Evolutionary conservation across 176 grass and related monocot species (phyloP).

Genomic region (Raddia distichophylla): DNA sequence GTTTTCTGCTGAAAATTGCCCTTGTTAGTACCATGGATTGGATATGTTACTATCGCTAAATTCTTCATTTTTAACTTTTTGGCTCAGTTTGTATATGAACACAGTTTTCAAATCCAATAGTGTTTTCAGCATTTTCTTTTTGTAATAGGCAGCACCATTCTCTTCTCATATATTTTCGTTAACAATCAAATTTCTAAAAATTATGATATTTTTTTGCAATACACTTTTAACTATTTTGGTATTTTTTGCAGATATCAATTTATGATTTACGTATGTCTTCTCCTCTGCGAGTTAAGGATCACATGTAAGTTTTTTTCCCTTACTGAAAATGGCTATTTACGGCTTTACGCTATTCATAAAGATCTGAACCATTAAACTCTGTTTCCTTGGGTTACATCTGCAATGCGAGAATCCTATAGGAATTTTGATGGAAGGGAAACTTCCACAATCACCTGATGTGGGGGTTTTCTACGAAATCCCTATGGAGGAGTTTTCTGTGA

Average conservation of each 20-base stretch:
- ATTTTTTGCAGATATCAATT: constrained; percentile 76
- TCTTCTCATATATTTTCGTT: not conserved
- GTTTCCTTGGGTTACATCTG: not conserved
- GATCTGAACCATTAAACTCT: constrained; percentile 3
- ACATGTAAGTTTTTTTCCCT: constrained; percentile 73
- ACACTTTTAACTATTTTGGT: constrained; percentile 2
- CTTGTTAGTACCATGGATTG: not conserved
- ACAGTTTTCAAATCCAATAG: not conserved
- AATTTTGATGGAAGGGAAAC: constrained; percentile 13
- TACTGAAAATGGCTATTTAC: constrained; percentile 12
- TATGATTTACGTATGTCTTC: constrained; percentile 91
- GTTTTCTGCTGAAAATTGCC: not conserved
- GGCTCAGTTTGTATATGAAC: not conserved
- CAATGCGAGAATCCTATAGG: not conserved
- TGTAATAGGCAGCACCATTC: not conserved
- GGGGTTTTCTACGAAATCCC: not conserved
- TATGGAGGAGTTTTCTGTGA: not conserved
- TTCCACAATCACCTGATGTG: constrained; percentile 20
- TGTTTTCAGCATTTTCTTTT: not conserved
- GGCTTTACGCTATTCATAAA: not conserved
- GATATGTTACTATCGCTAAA: not conserved
- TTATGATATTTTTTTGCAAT: not conserved
- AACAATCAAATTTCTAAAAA: constrained; percentile 12
- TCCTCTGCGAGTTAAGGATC: constrained; percentile 89
- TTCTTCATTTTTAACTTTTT: constrained; percentile 7